These are phyloP conservation scores for Dimargaris xerosporica DNA, from an alignment of 192 early-diverging fungal species.

Conservation along the genomic window DNA sequence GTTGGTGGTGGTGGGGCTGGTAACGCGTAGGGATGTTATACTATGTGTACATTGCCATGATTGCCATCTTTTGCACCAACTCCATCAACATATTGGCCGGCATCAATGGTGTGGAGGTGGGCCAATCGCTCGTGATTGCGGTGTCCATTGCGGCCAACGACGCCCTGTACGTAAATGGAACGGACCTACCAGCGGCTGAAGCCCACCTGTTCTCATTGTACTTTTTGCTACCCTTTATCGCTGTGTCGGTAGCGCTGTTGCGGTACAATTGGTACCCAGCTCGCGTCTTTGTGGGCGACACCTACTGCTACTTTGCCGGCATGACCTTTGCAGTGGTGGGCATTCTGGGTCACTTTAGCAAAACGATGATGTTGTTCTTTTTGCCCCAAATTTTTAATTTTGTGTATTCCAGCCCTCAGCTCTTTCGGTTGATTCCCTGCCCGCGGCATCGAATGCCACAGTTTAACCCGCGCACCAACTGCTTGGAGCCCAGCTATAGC, in stretches of 20 bases:
- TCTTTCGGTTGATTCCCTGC: conserved; percentile 87
- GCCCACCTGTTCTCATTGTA: conserved; percentile 76
- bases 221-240: conserved; percentile 85
- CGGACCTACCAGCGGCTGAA: conserved; percentile 44
- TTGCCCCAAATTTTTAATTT: conserved; percentile 97
- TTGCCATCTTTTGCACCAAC: conserved; percentile 91
- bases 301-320: conserved; percentile 94
- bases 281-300: conserved; percentile 88
- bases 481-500: conserved; percentile 17
- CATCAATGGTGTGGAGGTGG: conserved; percentile 93
- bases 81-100: conserved; percentile 97
- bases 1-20: too few species aligned
- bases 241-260: conserved; percentile 66
- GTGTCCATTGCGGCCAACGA: conserved; percentile 66
- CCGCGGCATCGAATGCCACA: conserved; percentile 87
- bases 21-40: conserved; percentile 62
- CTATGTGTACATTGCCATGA: conserved; percentile 80
- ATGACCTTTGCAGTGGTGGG: conserved; percentile 99
- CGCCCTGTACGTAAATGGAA: conserved; percentile 39
- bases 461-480: conserved; percentile 25
- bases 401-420: conserved; percentile 83
- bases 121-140: conserved; percentile 84
- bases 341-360: conserved; percentile 84
- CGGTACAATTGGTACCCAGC: conserved; percentile 90
- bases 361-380: conserved; percentile 86